Base-by-base conservation (phyloP, 768 basidiomycete species). In the Fistulinella prunicolor region DNA sequence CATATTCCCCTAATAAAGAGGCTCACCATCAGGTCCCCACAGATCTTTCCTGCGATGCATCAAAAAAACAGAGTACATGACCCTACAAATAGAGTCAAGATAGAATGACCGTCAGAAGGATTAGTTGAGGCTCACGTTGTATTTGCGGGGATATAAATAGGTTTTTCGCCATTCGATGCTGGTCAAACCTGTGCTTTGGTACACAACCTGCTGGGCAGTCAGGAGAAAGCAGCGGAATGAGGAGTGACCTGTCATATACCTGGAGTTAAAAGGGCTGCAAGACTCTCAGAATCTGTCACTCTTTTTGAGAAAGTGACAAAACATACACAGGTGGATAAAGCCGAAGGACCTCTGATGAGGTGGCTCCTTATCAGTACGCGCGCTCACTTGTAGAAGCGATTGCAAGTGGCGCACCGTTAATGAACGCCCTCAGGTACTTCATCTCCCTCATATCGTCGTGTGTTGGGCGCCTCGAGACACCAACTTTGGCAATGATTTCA, bases 351-450 rank as follows among this genome's bases (percentile, higher is more conserved):
- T 69, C 65, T 70, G 43, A 38, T 17, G 30, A 9, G 28, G 28
- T 7, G 1, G 16, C 7, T 32, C 29, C 3, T 20, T 20, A 46
- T 64, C 9, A 43, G 44, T 36, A 12, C 9, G 36, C 8, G 23
- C 23, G 4, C 9, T 14, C 38, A 5, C 5, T 28, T n/a, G n/a
- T 5, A 3, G n/a, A 16, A 22, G 36, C 12, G 13, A 26, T 35
- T 23, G 19, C 9, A 37, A 32, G 9, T 37, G 4, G 43, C 67
- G 12, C 19, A 82, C 82, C 82, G 52, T 85, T 84, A 41, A 85
- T 75, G 19, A 85, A 79, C 1, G 83, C 84, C 21, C 80, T 70
- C 13, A 85, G 62, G 51, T 77, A 85, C 59, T 79, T 83, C 79
- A 85, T 80, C 4, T 79, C 78, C 23, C 70, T 70, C 54, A 85